These are phyloP conservation scores for Micromonas pusilla DNA, from an alignment of 139 green algal species.

Conservation along the genomic window DNA sequence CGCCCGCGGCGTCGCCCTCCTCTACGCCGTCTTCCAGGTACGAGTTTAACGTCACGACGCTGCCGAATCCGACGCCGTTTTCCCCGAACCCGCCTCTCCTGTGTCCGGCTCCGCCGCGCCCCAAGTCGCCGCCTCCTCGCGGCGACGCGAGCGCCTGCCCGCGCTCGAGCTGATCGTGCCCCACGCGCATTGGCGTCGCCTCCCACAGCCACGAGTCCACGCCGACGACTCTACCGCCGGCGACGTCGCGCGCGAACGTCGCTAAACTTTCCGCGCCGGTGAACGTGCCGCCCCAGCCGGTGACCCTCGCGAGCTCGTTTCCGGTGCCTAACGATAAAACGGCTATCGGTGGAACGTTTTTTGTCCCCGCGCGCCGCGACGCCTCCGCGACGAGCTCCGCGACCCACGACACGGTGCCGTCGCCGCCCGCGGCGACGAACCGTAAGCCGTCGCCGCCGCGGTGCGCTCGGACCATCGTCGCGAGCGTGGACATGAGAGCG, in stretches of 20 bases:
- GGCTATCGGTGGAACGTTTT: slow-evolving; percentile 3
- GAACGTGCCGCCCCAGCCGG: slow-evolving; percentile 2
- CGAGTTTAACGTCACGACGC: not conserved
- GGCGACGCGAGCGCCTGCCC: not conserved
- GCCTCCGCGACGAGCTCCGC: not conserved
- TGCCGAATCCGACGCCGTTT: not conserved
- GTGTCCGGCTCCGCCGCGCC: no score
- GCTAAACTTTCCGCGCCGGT: not conserved
- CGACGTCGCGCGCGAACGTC: not conserved
- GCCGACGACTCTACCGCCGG: not conserved
- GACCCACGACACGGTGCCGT: slow-evolving; percentile 21
- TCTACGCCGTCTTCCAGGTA: not conserved
- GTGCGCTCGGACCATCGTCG: not conserved
- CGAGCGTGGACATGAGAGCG: not conserved
- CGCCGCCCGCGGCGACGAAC: slow-evolving; percentile 3
- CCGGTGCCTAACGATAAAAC: slow-evolving; percentile 11
- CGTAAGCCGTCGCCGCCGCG: not conserved
- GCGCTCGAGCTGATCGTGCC: not conserved
- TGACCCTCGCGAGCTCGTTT: slow-evolving; percentile 20
- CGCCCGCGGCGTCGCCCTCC: not conserved
- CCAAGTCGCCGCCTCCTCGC: not conserved
- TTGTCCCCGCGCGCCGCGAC: not conserved
- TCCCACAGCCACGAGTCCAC: not conserved
- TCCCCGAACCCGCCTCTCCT: no score
- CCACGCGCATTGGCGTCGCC: not conserved